These are phyloP conservation scores for Scutellaria baicalensis DNA, from an alignment of 257 asterid genomes.

Conservation along the genomic window DNA sequence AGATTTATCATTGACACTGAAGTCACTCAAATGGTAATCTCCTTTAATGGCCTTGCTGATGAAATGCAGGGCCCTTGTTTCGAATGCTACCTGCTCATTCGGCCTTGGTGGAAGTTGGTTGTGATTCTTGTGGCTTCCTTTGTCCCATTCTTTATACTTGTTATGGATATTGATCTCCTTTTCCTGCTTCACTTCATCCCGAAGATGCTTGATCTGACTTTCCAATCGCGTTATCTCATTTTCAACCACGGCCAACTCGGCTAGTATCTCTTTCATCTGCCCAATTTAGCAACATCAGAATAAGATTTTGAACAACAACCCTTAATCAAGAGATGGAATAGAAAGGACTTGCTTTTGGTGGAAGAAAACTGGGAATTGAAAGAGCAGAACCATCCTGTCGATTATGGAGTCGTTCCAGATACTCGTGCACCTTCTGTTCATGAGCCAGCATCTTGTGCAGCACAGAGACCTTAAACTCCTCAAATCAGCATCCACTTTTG, in stretches of 20 bases:
- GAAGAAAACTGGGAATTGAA: slow-evolving; percentile 57
- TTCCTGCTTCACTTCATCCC: slow-evolving; percentile 35
- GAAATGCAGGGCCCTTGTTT: slow-evolving; percentile 72
- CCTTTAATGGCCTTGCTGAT: slow-evolving; percentile 85
- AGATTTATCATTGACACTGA: slow-evolving; percentile 31
- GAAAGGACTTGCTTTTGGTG: slow-evolving; percentile 47
- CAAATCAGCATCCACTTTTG: background rate
- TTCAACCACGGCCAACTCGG: slow-evolving; percentile 69
- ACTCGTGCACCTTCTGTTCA: slow-evolving; percentile 66
- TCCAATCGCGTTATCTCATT: slow-evolving; percentile 62
- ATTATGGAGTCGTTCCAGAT: slow-evolving; percentile 43
- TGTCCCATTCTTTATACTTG: slow-evolving; percentile 24
- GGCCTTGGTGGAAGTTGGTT: slow-evolving; percentile 29
- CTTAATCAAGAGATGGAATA: background rate
- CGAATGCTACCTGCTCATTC: slow-evolving; percentile 37
- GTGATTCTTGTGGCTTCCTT: background rate
- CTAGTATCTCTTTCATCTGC: slow-evolving; percentile 64
- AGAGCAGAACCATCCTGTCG: slow-evolving; percentile 39
- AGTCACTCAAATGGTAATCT: slow-evolving; percentile 52
- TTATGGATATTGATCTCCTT: slow-evolving; percentile 25
- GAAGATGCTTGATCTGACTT: slow-evolving; percentile 57
- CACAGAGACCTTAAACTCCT: slow-evolving; percentile 36
- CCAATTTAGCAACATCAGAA: background rate
- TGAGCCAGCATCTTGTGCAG: slow-evolving; percentile 69
- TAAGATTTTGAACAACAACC: no score